Conservation (phyloP, 192 early-diverging fungal species). For the Kickxella alabastrina region DNA sequence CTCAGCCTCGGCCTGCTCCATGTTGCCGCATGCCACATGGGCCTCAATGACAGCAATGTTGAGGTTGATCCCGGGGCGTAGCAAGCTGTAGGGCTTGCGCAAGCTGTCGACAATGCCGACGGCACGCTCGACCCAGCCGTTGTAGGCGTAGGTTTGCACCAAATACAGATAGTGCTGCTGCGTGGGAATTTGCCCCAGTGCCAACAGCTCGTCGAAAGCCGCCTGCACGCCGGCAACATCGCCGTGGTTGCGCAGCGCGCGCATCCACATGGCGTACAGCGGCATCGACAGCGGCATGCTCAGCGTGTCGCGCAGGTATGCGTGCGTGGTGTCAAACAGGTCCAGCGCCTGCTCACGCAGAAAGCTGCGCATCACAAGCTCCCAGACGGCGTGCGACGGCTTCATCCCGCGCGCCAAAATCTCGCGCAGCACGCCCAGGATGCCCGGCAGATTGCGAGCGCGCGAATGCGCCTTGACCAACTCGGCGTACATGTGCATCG, state of each 20-base stretch:
- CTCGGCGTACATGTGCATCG: slow-evolving; percentile 7
- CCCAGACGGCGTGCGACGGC: slow-evolving; percentile 30
- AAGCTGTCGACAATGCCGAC: slow-evolving; percentile 34
- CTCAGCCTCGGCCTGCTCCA: slow-evolving; percentile 35
- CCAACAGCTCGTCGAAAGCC: slow-evolving; percentile 44
- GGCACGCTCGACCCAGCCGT: slow-evolving; percentile 40
- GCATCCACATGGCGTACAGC: slow-evolving; percentile 48
- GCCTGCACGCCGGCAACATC: slow-evolving; percentile 37
- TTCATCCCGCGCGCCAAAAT: slow-evolving; percentile 9
- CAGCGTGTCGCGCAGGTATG: slow-evolving; percentile 30
- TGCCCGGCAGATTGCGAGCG: slow-evolving; percentile 31
- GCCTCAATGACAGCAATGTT: slow-evolving; percentile 44
- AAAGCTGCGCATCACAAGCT: slow-evolving; percentile 28
- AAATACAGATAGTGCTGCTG: slow-evolving; percentile 43
- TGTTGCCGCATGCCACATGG: slow-evolving; percentile 33
- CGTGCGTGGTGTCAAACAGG: slow-evolving; percentile 38
- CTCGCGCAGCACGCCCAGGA: slow-evolving; percentile 26
- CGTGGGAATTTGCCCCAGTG: slow-evolving; percentile 41
- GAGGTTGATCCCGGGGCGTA: slow-evolving; percentile 21
- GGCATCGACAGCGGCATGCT: slow-evolving; percentile 39
- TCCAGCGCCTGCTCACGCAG: slow-evolving; percentile 45
- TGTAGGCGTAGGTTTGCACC: slow-evolving; percentile 40
- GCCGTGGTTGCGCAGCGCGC: slow-evolving; percentile 38
- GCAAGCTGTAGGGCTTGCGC: slow-evolving; percentile 28
- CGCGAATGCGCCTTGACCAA: slow-evolving; percentile 21